These are phyloP conservation scores for Pseudogymnoascus sp. DNA, from an alignment of 2,329 filamentous ascomycete species.

Conservation along the genomic window DNA sequence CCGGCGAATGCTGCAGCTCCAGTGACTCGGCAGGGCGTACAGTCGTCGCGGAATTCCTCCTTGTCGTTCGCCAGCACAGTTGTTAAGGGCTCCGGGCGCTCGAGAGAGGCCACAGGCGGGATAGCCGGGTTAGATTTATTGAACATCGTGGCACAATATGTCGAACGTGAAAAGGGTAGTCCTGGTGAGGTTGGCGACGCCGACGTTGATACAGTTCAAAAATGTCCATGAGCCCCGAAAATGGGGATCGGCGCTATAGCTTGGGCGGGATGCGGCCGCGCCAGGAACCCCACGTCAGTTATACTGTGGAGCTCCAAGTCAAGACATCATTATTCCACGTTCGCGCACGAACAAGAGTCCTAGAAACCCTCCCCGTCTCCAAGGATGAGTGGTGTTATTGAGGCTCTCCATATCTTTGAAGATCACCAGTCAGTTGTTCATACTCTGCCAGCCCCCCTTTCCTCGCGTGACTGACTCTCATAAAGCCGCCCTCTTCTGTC, in stretches of 20 bases:
- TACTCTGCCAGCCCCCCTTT: conserved; percentile 12
- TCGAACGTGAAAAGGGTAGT: background rate
- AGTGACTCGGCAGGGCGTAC: conserved; percentile 34
- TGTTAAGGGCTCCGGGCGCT: conserved; percentile 22
- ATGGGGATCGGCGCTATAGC: conserved; percentile 3
- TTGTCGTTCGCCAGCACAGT: conserved; percentile 23
- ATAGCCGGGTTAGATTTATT: conserved; percentile 12
- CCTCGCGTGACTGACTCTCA: conserved; percentile 14
- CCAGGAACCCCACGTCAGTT: conserved; percentile 9
- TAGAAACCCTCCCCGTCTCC: background rate
- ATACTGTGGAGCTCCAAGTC: conserved; percentile 10
- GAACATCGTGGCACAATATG: background rate
- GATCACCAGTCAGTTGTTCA: conserved; percentile 67
- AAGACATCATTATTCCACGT: conserved; percentile 9
- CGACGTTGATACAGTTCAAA: background rate
- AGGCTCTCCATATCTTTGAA: conserved; percentile 95
- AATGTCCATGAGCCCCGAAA: background rate
- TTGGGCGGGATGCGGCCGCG: conserved; percentile 9
- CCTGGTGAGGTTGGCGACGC: background rate
- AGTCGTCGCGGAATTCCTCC: conserved; percentile 33
- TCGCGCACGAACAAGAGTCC: background rate
- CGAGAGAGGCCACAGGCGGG: conserved; percentile 17
- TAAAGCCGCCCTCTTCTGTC: conserved; percentile 74
- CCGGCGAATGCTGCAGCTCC: conserved; percentile 70
- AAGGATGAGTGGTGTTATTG: conserved; percentile 78